Evolutionary conservation across 2,329 filamentous ascomycete species (phyloP), one percentile per base, ranked within the genome.

Genomic region (Alternaria sp.): DNA sequence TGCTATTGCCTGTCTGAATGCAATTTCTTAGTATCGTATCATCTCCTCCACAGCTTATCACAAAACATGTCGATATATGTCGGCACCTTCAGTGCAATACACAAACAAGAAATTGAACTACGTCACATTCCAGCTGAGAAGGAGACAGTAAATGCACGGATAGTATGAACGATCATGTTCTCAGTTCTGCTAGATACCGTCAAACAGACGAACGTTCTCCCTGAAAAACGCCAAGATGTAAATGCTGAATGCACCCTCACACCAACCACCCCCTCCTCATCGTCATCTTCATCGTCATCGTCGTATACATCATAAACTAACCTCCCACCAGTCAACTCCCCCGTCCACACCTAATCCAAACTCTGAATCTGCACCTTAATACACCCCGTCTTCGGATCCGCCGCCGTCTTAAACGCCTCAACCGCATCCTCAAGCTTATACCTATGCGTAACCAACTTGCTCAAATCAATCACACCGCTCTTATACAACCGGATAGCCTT

Each of bases 301-400:
- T 28, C 49, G 33, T 46, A 14, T 18, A 54, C 11, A n/a, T 43
- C 41, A 54, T 44, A 43, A 58, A 25, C 12, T 1, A 53, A 41
- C 37, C 14, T 5, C 15, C 5, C 23, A 10, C 30, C 49, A 18
- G 2, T n/a, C 55, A 57, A 46, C 23, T 26, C 15, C 21, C 37
- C 37, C 1, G 10, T 3, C 18, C 41, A 26, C 44, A 12, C 33
- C 63, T 74, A 72, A 61, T 77, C 74, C 60, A 83, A 78, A 74
- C 88, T 93, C 85, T 94, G 93, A 76, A 97, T 97, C 87, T 94
- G 92, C 64, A 97, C 94, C 86, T 98, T 98, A 82, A 98, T 97
- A n/a, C 94, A 93, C 7, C 95, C 94, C 55, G 92, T 97, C 85
- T 91, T 94, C 43, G 93, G 90, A 81, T 97, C 89, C 9, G 92